Evolutionary conservation across 176 grass and related monocot species (phyloP).

Genomic region (Musa beccarii): DNA sequence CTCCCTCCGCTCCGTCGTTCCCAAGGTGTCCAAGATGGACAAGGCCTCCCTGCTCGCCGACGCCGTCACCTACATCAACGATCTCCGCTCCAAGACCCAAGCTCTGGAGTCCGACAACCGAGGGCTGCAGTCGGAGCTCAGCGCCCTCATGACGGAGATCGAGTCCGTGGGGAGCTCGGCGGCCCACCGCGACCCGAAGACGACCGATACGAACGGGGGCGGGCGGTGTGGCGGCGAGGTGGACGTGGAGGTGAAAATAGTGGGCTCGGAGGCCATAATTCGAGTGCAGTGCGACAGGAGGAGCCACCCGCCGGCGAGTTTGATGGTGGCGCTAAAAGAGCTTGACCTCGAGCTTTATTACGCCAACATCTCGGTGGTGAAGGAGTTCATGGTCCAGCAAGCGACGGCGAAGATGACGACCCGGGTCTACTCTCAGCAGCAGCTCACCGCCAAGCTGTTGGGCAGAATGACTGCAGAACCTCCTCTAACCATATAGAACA

Average conservation of each 20-base stretch:
- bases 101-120: neutral
- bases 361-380: slow-evolving; percentile 10
- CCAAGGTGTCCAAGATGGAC: slow-evolving; percentile 21
- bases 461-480: no score
- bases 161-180: neutral
- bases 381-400: slow-evolving; percentile 11
- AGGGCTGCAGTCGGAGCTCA: neutral
- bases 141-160: neutral
- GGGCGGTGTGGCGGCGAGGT: neutral
- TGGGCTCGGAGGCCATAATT: slow-evolving; percentile 8
- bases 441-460: neutral
- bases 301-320: neutral
- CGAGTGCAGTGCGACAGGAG: neutral
- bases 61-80: slow-evolving; percentile 16
- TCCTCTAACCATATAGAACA: no score
- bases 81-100: slow-evolving; percentile 1
- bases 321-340: slow-evolving; percentile 8
- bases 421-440: neutral
- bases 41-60: slow-evolving; percentile 17
- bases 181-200: no score
- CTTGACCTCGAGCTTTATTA: neutral
- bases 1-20: slow-evolving; percentile 12
- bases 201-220: neutral
- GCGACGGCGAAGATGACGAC: slow-evolving; percentile 1
- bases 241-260: slow-evolving; percentile 10